phyloP scores from a whole-genome alignment of 2,329 filamentous ascomycete genomes.

The Dactylellina leptospora region DNA sequence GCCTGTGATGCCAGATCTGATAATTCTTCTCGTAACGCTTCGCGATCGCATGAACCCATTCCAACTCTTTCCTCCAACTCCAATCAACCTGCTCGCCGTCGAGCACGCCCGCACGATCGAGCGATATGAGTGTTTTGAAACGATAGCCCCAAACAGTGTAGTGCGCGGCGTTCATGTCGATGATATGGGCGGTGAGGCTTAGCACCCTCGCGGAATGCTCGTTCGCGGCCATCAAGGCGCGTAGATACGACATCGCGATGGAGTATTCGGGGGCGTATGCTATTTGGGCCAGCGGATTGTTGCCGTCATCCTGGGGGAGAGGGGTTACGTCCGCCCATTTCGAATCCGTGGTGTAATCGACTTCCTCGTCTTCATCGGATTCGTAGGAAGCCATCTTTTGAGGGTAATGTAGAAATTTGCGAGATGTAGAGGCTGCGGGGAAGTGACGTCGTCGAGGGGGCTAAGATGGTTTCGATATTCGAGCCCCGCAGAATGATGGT shows the following conservation, averaged over 20 bases:
- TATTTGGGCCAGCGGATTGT: slow-evolving; percentile 86
- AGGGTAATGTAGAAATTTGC: not conserved
- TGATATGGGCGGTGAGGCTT: slow-evolving; percentile 85
- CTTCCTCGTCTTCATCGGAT: slow-evolving; percentile 34
- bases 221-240: slow-evolving; percentile 88
- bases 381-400: slow-evolving; percentile 22
- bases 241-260: slow-evolving; percentile 91
- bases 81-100: slow-evolving; percentile 16
- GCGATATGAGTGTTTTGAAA: slow-evolving; percentile 84
- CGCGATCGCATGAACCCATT: slow-evolving; percentile 86
- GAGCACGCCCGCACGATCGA: slow-evolving; percentile 68
- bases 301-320: slow-evolving; percentile 83
- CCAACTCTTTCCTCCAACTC: slow-evolving; percentile 70
- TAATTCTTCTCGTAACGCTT: slow-evolving; percentile 94
- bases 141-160: slow-evolving; percentile 86
- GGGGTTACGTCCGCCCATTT: slow-evolving; percentile 85
- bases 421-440: not conserved
- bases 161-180: slow-evolving; percentile 91
- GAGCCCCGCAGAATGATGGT: no score
- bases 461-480: no score
- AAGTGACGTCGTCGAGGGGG: not conserved
- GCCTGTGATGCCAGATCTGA: slow-evolving; percentile 88
- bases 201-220: slow-evolving; percentile 83
- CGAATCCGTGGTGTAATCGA: slow-evolving; percentile 39
- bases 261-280: slow-evolving; percentile 89